Evolutionary conservation across 345 rosid genomes (phyloP).

Genomic region (Melaleuca alternifolia): DNA sequence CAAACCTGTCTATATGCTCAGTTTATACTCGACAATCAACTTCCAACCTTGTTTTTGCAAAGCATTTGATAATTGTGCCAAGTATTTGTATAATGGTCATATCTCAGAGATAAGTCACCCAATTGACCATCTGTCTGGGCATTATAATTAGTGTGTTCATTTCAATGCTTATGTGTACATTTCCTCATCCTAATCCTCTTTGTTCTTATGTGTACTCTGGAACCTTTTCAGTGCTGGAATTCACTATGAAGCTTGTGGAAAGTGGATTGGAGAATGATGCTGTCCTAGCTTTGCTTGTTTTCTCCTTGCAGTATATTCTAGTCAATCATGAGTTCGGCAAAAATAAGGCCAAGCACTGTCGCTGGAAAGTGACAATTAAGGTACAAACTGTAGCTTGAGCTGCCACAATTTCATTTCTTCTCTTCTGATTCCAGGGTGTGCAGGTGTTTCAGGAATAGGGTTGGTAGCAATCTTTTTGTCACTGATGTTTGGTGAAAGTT

Average conservation of each 20-base stretch:
- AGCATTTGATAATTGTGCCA: background rate
- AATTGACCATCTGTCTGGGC: background rate
- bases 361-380: conserved; percentile 81
- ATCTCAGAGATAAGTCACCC: background rate
- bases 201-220: conserved; percentile 11
- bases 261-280: conserved; percentile 57
- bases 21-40: background rate
- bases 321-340: conserved; percentile 81
- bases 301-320: conserved; percentile 72
- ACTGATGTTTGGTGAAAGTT: background rate
- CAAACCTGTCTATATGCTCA: background rate
- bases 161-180: background rate
- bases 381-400: conserved; percentile 14
- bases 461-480: background rate
- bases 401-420: background rate
- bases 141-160: background rate
- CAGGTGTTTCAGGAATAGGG: background rate
- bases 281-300: conserved; percentile 56
- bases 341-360: conserved; percentile 53
- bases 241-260: conserved; percentile 70
- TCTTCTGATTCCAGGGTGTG: background rate
- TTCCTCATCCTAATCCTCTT: background rate
- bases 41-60: background rate
- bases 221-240: conserved; percentile 69
- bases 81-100: background rate